Base-by-base conservation (phyloP, 75 land plant species). In the Larix kaempferi region DNA sequence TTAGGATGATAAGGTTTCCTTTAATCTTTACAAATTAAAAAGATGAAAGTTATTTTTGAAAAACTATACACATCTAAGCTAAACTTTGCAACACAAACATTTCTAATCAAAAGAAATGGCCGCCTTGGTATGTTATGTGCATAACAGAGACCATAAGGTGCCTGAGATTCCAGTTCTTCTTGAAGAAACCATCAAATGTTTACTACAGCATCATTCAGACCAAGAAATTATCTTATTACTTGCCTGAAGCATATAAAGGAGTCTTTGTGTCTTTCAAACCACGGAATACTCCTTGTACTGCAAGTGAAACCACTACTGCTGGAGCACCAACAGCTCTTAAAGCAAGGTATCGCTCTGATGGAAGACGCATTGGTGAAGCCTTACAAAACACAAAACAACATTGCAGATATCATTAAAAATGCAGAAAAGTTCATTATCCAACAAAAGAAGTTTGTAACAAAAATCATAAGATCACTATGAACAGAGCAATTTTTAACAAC, bases 201-300 rank as follows among this genome's bases (percentile, higher is more conserved):
- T 41, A 41, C 49, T 49, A 12, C 54, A 69, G 4, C 21, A 67
- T 41, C 21, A 39, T 41, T 69, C 21, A 69, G 25, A 69, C 11
- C 14, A 21, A 41, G 73, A 69, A 69, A 69, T 39, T 69, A 11
- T 2, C 73, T 39, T 69, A 59, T 74, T 59, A 85, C 88, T 81
- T 84, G 80, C 99, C 93, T 84, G 89, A 69, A 73, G 94, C 92
- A 59, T 91, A 84, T 57, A 95, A 76, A 54, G 99, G 95, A 35
- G 98, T 97, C 78, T 84, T 91, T 26, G 98, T 97, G 80, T 97
- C 99, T 85, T 95, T 97, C 60, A 97, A 95, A 26, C 99, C 99
- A 61, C 98, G 95, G 73, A 97, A 93, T 56, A 97, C 82, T 23
- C 99, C 99, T 76, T 97, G 95, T 23, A 95, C 79, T 33, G 98